Evolutionary conservation across 2,329 filamentous ascomycete genomes (phyloP), one percentile per base, ranked within the genome.

Genomic region (Ceratocystis eucalypticola): DNA sequence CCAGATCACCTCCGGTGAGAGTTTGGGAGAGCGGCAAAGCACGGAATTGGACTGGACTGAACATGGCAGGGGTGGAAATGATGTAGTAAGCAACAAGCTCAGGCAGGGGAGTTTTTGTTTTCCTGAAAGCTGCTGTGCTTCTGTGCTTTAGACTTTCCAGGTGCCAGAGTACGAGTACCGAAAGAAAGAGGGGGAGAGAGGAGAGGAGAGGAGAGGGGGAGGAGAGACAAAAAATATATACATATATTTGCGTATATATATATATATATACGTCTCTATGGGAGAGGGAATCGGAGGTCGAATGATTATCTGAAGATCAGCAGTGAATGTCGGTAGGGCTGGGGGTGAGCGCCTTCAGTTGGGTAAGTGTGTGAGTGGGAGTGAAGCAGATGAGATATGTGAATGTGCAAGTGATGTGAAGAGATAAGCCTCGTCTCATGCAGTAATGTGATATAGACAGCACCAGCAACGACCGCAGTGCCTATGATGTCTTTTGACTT

Each of bases 1-100:
- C 53, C 53, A 59, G 53, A 59, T 59, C 53, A 33, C 53, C 53
- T 59, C 28, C 53, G 53, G 53, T 59, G 53, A 59, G 53, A 33
- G 53, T 30, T 59, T 20, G 53, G 10, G 25, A 59, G 53, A 59
- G 53, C 53, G 53, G 53, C 53, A 59, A 59, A 59, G 53, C 53
- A 59, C 53, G 53, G 53, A 33, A 59, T 59, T 33, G 53, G 17
- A 33, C 53, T 59, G 25, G 53, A 59, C 53, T 59, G 53, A 33
- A 33, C 53, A 12, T 59, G 53, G 53, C 28, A 59, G 53, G 53
- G 53, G 53, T 59, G 53, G 28, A 59, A 59, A 59, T 59, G 28
- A 59, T 59, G 53, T 17, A 15, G 25, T n/a, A 59, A 59, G 53
- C 53, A 59, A 17, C 53, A 33, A 12, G 33, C 28, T 33, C 3